A percentile compares a stretch with the other conserved stretches of the same genome.
These are phyloP conservation scores for Heimioporus sp. DNA, from an alignment of 768 basidiomycete genomes.

Conservation along the genomic window DNA sequence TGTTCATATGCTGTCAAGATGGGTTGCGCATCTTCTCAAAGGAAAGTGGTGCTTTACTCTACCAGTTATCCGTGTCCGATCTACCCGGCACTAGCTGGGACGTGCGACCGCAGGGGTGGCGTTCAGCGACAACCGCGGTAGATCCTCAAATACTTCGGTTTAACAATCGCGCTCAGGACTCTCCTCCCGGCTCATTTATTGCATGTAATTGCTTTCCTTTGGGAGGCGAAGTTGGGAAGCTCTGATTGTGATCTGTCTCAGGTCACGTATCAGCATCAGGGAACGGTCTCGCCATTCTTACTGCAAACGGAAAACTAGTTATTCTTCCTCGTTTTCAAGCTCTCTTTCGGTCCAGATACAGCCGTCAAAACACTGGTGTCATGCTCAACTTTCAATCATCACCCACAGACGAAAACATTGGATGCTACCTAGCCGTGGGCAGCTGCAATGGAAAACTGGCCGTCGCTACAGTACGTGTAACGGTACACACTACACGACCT, in stretches of 20 bases:
- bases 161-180: not conserved
- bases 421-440: constrained; percentile 50
- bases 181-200: constrained; percentile 15
- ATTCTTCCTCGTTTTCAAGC: constrained; percentile 27
- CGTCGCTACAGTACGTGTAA: constrained; percentile 42
- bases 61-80: constrained; percentile 39
- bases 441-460: constrained; percentile 37
- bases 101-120: constrained; percentile 19
- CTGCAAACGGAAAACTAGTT: constrained; percentile 21
- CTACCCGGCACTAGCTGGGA: constrained; percentile 36
- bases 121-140: constrained; percentile 7
- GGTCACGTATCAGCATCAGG: constrained; percentile 51
- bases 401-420: constrained; percentile 17
- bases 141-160: constrained; percentile 21
- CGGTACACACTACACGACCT: too few species aligned
- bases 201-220: constrained; percentile 18
- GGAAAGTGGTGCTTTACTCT: constrained; percentile 39
- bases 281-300: constrained; percentile 32
- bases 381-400: constrained; percentile 23
- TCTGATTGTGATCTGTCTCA: not conserved
- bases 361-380: constrained; percentile 34
- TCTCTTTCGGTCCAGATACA: constrained; percentile 24
- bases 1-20: constrained; percentile 54
- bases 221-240: not conserved
- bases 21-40: constrained; percentile 56